Evolutionary conservation across 129 eudicot species (phyloP).

Genomic region (Tagetes patula): DNA sequence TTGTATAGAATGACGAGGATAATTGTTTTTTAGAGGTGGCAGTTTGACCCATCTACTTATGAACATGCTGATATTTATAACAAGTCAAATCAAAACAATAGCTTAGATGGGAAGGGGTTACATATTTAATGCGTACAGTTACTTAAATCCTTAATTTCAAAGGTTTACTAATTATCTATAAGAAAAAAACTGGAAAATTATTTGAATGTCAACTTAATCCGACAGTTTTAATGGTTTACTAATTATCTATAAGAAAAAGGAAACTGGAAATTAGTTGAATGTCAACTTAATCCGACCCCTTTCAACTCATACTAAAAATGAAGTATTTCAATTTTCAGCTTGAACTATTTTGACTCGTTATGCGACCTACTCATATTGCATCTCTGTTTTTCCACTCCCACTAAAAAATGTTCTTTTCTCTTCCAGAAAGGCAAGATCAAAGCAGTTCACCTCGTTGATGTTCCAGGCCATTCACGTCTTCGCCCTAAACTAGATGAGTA

Average conservation of each 20-base stretch:
- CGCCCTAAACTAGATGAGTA: constrained; percentile 80
- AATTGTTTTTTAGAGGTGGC: not conserved
- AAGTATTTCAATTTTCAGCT: not conserved
- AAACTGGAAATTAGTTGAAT: not conserved
- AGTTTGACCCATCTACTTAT: not conserved
- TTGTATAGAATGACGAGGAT: not conserved
- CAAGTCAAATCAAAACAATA: not conserved
- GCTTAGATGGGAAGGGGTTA: constrained; percentile 5
- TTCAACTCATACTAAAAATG: not conserved
- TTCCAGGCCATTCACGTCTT: constrained; percentile 94
- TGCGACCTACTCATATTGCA: not conserved
- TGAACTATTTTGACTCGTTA: not conserved
- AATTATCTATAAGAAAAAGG: not conserved
- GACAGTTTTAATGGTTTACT: not conserved
- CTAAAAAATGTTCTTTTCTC: not conserved
- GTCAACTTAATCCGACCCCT: not conserved
- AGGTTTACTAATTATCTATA: too few species aligned
- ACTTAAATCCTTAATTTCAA: not conserved
- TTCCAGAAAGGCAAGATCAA: constrained; percentile 69
- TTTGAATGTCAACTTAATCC: not conserved
- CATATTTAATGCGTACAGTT: not conserved
- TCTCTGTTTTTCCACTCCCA: not conserved
- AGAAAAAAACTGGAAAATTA: not conserved
- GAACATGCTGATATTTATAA: not conserved
- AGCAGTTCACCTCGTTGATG: constrained; percentile 84